Conservation (phyloP, 2,329 filamentous ascomycete genomes). For the Alternaria incomplexa region DNA sequence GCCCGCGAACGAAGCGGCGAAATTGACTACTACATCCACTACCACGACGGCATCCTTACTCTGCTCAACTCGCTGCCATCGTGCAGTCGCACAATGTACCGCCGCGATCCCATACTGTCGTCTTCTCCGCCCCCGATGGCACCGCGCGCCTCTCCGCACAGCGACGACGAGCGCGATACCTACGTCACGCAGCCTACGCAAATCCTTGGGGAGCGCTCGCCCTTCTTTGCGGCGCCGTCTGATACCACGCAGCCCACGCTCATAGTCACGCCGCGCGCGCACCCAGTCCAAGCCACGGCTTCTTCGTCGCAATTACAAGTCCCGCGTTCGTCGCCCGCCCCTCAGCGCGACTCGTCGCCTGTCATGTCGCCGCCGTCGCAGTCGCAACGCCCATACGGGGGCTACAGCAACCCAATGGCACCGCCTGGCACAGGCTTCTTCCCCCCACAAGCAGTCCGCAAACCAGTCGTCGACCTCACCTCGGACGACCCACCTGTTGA, state of each 20-base stretch:
- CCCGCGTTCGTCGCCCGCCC: constrained; percentile 81
- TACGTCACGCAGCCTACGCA: constrained; percentile 52
- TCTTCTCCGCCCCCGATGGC: constrained; percentile 36
- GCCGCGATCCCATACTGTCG: constrained; percentile 41
- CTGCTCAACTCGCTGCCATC: not conserved
- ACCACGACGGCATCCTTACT: not conserved
- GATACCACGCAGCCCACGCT: constrained; percentile 66
- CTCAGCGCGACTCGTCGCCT: constrained; percentile 49
- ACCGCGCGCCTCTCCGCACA: constrained; percentile 40
- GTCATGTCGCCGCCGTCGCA: constrained; percentile 40
- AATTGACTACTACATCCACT: not conserved
- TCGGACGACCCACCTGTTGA: constrained; percentile 59
- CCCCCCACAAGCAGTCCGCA: constrained; percentile 51
- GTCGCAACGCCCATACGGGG: constrained; percentile 75
- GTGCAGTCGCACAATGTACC: constrained; percentile 35
- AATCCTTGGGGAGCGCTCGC: constrained; percentile 34
- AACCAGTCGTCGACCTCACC: constrained; percentile 48
- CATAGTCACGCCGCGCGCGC: constrained; percentile 55
- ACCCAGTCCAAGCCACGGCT: constrained; percentile 29
- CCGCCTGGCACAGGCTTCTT: constrained; percentile 76
- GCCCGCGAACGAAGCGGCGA: constrained; percentile 2
- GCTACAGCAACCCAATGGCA: constrained; percentile 69
- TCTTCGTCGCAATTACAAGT: constrained; percentile 70
- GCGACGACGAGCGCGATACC: constrained; percentile 57
- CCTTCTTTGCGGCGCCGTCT: constrained; percentile 32